phyloP scores from a whole-genome alignment of 1,284 basidiomycete genomes.

The Ceratobasidium sp. region DNA sequence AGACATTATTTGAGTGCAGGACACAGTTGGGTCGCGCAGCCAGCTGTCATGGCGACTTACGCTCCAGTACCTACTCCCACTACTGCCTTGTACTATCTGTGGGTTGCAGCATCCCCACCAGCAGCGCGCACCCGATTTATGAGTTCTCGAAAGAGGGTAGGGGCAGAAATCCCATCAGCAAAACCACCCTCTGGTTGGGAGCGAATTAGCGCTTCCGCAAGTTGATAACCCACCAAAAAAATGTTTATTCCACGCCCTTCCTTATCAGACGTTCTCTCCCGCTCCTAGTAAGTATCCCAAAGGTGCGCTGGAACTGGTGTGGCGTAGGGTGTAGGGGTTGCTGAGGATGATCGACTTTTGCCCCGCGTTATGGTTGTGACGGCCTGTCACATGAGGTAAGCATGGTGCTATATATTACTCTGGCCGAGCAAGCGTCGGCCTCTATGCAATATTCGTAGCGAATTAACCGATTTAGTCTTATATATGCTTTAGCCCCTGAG shows the following conservation, averaged over 20 bases:
- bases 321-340: no score
- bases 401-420: no score
- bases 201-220: background rate
- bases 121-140: background rate
- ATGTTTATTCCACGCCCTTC: background rate
- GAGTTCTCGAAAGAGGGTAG: background rate
- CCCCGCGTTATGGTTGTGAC: no score
- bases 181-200: background rate
- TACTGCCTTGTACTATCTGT: conserved; percentile 20
- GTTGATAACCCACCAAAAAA: background rate
- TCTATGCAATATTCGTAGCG: no score
- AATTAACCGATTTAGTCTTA: no score
- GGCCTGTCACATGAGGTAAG: no score
- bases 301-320: no score
- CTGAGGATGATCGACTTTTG: no score
- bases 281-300: background rate
- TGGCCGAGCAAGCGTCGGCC: no score
- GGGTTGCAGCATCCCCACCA: background rate
- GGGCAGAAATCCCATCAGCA: background rate
- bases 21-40: background rate
- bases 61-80: conserved; percentile 19
- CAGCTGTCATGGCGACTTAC: background rate
- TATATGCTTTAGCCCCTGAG: no score
- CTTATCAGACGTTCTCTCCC: background rate
- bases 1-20: background rate